Percentiles rank a stretch among this genome's conserved stretches.
Evolutionary conservation across 148 eudicot species (phyloP).

Genomic region (Rhododendron ovatum): DNA sequence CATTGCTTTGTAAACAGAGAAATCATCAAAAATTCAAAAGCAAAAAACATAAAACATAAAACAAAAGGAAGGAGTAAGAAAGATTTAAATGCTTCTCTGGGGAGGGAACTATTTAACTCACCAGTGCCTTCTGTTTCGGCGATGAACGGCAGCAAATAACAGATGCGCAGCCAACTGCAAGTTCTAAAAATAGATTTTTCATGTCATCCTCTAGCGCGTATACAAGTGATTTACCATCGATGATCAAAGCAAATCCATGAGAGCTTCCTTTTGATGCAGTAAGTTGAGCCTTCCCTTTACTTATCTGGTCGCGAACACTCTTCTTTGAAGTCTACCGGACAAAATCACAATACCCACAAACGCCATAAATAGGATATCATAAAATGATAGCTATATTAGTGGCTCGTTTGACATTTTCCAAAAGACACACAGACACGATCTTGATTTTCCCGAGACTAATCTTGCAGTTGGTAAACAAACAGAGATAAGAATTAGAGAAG

Average conservation of each 20-base stretch:
- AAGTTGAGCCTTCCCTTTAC: constrained; percentile 51
- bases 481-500: background rate
- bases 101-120: constrained; percentile 21
- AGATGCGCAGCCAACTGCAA: constrained; percentile 80
- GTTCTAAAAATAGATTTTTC: constrained; percentile 55
- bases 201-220: constrained; percentile 75
- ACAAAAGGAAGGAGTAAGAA: background rate
- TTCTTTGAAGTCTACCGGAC: constrained; percentile 56
- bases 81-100: background rate
- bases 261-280: constrained; percentile 37
- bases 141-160: constrained; percentile 97
- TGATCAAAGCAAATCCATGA: constrained; percentile 77
- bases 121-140: constrained; percentile 94
- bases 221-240: constrained; percentile 85
- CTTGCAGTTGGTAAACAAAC: background rate
- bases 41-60: no score
- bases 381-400: background rate
- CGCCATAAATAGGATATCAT: background rate
- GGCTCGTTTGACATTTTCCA: background rate
- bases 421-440: background rate
- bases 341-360: background rate
- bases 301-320: constrained; percentile 61
- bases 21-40: background rate
- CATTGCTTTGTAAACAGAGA: background rate
- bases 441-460: background rate